These are phyloP conservation scores for Osmanthus fragrans DNA, from an alignment of 257 asterid species.

Conservation along the genomic window DNA sequence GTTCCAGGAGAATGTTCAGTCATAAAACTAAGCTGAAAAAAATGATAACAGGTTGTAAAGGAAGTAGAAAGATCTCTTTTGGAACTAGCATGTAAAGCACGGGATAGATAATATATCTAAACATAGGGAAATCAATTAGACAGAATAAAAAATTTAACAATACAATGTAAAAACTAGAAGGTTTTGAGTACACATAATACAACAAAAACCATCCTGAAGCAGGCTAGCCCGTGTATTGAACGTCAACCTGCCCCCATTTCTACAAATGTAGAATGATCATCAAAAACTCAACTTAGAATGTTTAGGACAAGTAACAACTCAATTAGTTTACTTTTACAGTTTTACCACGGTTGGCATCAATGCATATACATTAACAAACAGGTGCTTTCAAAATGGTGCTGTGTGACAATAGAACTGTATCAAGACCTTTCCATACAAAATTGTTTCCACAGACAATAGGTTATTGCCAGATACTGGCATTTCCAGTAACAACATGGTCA, in stretches of 20 bases:
- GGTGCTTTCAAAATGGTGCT: neutral
- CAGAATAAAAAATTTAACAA: slow-evolving; percentile 1
- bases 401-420: neutral
- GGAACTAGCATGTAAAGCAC: neutral
- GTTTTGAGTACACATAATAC: neutral
- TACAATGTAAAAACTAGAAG: neutral
- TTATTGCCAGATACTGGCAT: slow-evolving; percentile 10
- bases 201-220: neutral
- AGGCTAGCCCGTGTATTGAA: slow-evolving; percentile 5
- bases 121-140: neutral
- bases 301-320: slow-evolving; percentile 13
- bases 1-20: slow-evolving; percentile 16
- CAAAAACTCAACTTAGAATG: neutral
- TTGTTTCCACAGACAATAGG: slow-evolving; percentile 3
- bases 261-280: neutral
- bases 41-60: slow-evolving; percentile 4
- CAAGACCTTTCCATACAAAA: neutral
- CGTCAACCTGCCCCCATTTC: neutral
- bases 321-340: slow-evolving; percentile 9
- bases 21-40: slow-evolving; percentile 17
- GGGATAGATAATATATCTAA: slow-evolving; percentile 1
- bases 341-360: neutral
- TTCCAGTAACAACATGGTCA: slow-evolving; percentile 10
- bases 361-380: neutral
- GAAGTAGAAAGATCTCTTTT: slow-evolving; percentile 1